Conservation (phyloP, 1,284 basidiomycete genomes). For the Leccinum huronense region DNA sequence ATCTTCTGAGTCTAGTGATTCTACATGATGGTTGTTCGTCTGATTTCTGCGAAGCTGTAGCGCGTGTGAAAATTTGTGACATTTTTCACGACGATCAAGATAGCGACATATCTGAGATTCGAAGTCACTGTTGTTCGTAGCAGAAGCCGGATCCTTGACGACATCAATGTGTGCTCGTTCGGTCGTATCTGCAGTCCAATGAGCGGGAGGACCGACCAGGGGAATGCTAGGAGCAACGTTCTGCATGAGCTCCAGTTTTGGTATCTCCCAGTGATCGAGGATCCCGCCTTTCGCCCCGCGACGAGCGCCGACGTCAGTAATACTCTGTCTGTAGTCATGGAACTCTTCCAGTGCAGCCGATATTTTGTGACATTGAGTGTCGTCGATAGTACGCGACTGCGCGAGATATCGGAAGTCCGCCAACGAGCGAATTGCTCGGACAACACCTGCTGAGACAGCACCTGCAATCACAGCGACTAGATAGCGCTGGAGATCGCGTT, state of each 20-base stretch:
- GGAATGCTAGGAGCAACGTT: neutral
- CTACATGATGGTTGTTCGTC: neutral
- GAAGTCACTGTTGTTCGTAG: too few species aligned
- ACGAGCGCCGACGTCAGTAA: neutral
- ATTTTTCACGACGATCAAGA: neutral
- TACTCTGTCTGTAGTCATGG: neutral
- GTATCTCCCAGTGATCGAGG: neutral
- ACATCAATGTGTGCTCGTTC: too few species aligned
- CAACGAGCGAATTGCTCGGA: neutral
- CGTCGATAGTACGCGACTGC: neutral
- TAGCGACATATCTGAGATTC: neutral
- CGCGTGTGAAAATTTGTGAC: neutral
- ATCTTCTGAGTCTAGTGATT: neutral
- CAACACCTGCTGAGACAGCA: neutral
- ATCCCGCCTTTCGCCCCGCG: neutral
- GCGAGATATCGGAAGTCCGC: neutral
- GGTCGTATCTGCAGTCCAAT: too few species aligned
- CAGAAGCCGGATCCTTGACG: too few species aligned
- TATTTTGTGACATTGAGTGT: neutral
- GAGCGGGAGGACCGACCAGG: neutral
- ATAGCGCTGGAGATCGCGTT: neutral
- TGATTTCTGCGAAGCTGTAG: neutral
- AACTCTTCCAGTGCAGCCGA: neutral
- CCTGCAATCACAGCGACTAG: neutral
- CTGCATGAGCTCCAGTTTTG: neutral